Evolutionary conservation across 140 eudicot genomes (phyloP).

Genomic region (Anethum foeniculum): DNA sequence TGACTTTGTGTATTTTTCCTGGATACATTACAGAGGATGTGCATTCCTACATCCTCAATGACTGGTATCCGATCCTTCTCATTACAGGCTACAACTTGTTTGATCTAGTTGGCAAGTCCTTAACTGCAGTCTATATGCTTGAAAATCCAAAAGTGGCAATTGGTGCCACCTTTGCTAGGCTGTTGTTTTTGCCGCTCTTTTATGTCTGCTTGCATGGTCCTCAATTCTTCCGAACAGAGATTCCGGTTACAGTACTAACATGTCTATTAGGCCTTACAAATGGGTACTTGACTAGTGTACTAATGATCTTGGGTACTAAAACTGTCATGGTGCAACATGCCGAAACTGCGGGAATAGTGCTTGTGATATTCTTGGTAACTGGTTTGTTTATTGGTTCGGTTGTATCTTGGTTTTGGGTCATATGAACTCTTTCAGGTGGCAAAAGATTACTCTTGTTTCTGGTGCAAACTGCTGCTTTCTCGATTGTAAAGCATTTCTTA

Average conservation of each 20-base stretch:
- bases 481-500: not conserved
- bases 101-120: conserved; percentile 70
- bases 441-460: not conserved
- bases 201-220: conserved; percentile 86
- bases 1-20: conserved; percentile 79
- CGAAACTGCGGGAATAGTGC: conserved; percentile 79
- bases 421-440: conserved; percentile 23
- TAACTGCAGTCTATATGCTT: conserved; percentile 59
- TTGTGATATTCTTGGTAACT: conserved; percentile 63
- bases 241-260: conserved; percentile 76
- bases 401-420: conserved; percentile 95
- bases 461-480: not conserved
- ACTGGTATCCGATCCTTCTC: conserved; percentile 82
- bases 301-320: conserved; percentile 76
- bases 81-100: conserved; percentile 68
- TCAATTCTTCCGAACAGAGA: conserved; percentile 62
- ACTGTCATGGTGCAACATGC: conserved; percentile 77
- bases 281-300: conserved; percentile 81
- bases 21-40: conserved; percentile 94
- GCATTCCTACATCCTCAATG: conserved; percentile 54
- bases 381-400: conserved; percentile 81
- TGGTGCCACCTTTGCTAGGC: conserved; percentile 60
- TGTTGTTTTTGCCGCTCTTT: conserved; percentile 70
- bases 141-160: conserved; percentile 68
- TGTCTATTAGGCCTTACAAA: conserved; percentile 89